phyloP scores from a whole-genome alignment of 129 eudicot species.

The Centrapalus pauciflorus region DNA sequence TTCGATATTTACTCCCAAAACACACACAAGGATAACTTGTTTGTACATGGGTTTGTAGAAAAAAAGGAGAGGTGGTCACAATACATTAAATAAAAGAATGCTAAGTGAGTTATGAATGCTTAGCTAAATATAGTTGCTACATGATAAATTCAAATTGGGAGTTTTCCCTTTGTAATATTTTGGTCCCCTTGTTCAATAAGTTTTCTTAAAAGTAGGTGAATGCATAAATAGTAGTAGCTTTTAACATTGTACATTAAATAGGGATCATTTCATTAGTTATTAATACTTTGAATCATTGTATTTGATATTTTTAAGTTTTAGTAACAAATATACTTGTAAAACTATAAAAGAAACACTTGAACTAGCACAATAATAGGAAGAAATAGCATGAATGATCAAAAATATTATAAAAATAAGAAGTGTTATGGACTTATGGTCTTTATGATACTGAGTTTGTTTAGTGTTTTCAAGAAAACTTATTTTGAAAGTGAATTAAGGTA shows the following conservation, averaged over 20 bases:
- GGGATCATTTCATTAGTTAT: not conserved
- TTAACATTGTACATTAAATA: not conserved
- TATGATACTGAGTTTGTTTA: no score
- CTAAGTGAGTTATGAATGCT: slow-evolving; percentile 36
- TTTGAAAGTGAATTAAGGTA: no score
- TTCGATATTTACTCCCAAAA: slow-evolving; percentile 11
- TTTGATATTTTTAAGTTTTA: not conserved
- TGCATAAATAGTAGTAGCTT: slow-evolving; percentile 1
- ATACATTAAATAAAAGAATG: slow-evolving; percentile 22
- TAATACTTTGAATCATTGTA: not conserved
- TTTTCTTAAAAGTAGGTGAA: not conserved
- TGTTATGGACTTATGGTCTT: no score
- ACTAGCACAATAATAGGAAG: no score
- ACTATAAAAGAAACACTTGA: no score
- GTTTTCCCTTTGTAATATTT: slow-evolving; percentile 19
- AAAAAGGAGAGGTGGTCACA: slow-evolving; percentile 28
- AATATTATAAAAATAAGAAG: no score
- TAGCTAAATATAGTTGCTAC: slow-evolving; percentile 29
- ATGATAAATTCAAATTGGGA: slow-evolving; percentile 23
- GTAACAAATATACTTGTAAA: no score
- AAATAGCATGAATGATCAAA: no score
- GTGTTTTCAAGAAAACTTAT: no score
- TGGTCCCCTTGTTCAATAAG: slow-evolving; percentile 28
- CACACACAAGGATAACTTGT: slow-evolving; percentile 11
- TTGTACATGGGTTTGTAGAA: slow-evolving; percentile 24